Base-by-base conservation (phyloP, 2,329 filamentous ascomycete genomes). In the Orbilia brochopaga region DNA sequence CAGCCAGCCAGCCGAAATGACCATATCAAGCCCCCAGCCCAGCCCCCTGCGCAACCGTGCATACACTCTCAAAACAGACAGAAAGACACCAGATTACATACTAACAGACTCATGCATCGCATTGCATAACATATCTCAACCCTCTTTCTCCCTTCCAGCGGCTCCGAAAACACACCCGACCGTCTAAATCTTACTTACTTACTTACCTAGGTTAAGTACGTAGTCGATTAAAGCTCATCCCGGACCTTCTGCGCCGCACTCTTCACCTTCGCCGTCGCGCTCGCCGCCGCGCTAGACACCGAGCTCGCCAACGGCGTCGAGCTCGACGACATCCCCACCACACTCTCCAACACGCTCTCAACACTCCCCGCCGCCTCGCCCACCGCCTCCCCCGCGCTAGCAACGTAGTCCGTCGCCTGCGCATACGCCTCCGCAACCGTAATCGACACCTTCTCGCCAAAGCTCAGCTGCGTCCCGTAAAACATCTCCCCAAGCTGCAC, bases 231-330 rank as follows among this genome's bases (percentile, higher is more conserved):
- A 59, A 77, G 74, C 52, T 77, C 76, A 59, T 76, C 76, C 37
- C 56, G 73, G 42, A 74, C 42, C 19, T 50, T 63, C 35, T 73
- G 58, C 24, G 75, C 73, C 24, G 54, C 59, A 23, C 75, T 74
- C 72, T 78, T 76, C 21, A 79, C 75, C 54, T 75, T 78, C 56
- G 77, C 80, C 58, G 80, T 80, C 24, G 82, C 83, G 42, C 79
- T 81, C 44, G 65, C 65, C 10, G 63, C 69, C 11, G 53, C 74
- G 27, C 67, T 73, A 19, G 70, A 57, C 35, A 62, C 74, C 13
- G 66, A 74, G 30, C 64, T 73, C n/a, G 66, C 64, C 19, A 74
- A 48, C 24, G 69, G 66, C 42, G 66, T 70, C 54, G 66, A 55
- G 54, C 27, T 64, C 54, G 66, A 55, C 53, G 17, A 58, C 40